phyloP scores from a whole-genome alignment of 805 yeast genomes.

The Barnettozyma salicaria region DNA sequence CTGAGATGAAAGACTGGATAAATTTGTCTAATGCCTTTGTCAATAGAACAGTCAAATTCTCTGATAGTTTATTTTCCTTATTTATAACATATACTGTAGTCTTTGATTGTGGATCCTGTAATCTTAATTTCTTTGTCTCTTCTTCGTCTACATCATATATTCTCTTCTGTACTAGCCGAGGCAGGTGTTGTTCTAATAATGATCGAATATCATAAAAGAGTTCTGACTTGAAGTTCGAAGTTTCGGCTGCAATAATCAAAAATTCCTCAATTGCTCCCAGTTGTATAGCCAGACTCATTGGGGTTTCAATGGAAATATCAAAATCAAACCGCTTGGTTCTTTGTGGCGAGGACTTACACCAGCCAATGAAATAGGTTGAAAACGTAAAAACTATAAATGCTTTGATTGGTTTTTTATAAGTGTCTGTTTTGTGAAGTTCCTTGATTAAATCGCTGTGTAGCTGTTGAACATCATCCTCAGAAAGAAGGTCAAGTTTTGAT shows the following conservation, averaged over 20 bases:
- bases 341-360: constrained; percentile 51
- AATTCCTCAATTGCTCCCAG: constrained; percentile 69
- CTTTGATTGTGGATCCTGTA: constrained; percentile 17
- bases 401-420: constrained; percentile 43
- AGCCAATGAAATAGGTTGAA: constrained; percentile 51
- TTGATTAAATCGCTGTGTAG: constrained; percentile 34
- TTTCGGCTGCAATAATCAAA: constrained; percentile 54
- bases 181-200: constrained; percentile 59
- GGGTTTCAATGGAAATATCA: constrained; percentile 47
- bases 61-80: constrained; percentile 20
- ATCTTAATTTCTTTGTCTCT: constrained; percentile 33
- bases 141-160: constrained; percentile 44
- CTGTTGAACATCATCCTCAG: constrained; percentile 33
- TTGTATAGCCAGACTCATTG: constrained; percentile 52
- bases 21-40: constrained; percentile 43
- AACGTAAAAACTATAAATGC: constrained; percentile 46
- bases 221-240: constrained; percentile 39
- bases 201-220: constrained; percentile 61
- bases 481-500: constrained; percentile 30
- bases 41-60: constrained; percentile 26
- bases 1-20: constrained; percentile 49
- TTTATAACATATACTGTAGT: constrained; percentile 19
- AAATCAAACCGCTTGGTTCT: constrained; percentile 47
- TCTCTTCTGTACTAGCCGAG: constrained; percentile 47
- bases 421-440: constrained; percentile 35